phyloP scores from a whole-genome alignment of 768 basidiomycete genomes.

The Amanita thiersii region DNA sequence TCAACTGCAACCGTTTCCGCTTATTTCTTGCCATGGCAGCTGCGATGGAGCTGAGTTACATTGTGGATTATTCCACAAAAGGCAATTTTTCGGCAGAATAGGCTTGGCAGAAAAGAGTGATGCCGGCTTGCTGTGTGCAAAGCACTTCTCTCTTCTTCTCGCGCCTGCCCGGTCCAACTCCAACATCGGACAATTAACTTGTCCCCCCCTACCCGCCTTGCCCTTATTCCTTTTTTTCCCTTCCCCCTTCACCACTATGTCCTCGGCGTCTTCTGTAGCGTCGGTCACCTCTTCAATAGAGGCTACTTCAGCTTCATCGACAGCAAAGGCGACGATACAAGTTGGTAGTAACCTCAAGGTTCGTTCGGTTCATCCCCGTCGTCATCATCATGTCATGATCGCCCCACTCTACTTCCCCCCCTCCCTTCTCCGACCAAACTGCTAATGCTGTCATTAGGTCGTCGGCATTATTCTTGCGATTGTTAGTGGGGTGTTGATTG shows the following conservation, averaged over 20 bases:
- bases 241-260: slow-evolving; percentile 17
- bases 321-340: slow-evolving; percentile 25
- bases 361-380: slow-evolving; percentile 2
- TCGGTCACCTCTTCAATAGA: slow-evolving; percentile 25
- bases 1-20: too few relatives aligned
- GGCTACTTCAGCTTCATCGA: slow-evolving; percentile 32
- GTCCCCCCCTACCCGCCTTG: neutral
- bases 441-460: slow-evolving; percentile 46
- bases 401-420: slow-evolving; percentile 4
- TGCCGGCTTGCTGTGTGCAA: too few relatives aligned
- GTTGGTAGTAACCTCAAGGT: slow-evolving; percentile 47
- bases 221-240: neutral
- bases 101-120: too few relatives aligned
- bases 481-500: slow-evolving; percentile 80
- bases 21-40: too few relatives aligned
- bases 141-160: too few relatives aligned
- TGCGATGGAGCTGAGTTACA: too few relatives aligned
- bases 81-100: too few relatives aligned
- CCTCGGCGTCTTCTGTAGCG: slow-evolving; percentile 20
- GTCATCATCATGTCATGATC: neutral
- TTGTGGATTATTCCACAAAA: too few relatives aligned
- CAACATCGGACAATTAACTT: too few relatives aligned
- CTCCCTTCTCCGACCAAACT: too few relatives aligned
- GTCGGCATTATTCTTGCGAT: slow-evolving; percentile 76
- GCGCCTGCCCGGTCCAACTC: too few relatives aligned